These are phyloP conservation scores for Syzygium grande DNA, from an alignment of 345 rosid genomes.

Conservation along the genomic window DNA sequence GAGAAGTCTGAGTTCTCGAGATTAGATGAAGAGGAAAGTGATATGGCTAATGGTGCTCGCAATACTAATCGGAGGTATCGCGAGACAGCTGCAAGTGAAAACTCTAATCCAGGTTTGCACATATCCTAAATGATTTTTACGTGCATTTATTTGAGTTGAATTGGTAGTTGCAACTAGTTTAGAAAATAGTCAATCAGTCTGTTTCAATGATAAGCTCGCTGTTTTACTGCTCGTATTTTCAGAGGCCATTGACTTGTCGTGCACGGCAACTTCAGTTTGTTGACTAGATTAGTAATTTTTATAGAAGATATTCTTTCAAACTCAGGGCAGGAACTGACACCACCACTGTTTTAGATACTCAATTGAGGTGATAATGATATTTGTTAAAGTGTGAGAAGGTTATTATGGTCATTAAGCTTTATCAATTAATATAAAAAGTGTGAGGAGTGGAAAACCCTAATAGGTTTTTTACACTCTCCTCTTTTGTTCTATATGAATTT, in stretches of 20 bases:
- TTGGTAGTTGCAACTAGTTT: background rate
- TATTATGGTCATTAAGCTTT: too few relatives aligned
- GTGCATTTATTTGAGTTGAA: background rate
- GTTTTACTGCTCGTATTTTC: background rate
- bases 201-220: background rate
- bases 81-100: constrained; percentile 22
- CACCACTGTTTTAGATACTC: too few relatives aligned
- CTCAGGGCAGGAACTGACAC: background rate
- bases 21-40: constrained; percentile 17
- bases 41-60: background rate
- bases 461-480: too few relatives aligned
- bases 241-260: background rate
- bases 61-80: constrained; percentile 42
- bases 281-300: background rate
- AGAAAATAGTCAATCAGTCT: background rate
- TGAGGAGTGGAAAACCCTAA: too few relatives aligned
- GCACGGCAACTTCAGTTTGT: background rate
- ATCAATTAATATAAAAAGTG: too few relatives aligned
- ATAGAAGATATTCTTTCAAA: background rate
- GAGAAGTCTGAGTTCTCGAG: constrained; percentile 26
- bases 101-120: constrained; percentile 22
- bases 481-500: too few relatives aligned
- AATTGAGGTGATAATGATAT: too few relatives aligned
- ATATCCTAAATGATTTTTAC: background rate
- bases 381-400: too few relatives aligned